Conservation (phyloP, 176 grass and related monocot genomes). For the Melocanna baccifera region DNA sequence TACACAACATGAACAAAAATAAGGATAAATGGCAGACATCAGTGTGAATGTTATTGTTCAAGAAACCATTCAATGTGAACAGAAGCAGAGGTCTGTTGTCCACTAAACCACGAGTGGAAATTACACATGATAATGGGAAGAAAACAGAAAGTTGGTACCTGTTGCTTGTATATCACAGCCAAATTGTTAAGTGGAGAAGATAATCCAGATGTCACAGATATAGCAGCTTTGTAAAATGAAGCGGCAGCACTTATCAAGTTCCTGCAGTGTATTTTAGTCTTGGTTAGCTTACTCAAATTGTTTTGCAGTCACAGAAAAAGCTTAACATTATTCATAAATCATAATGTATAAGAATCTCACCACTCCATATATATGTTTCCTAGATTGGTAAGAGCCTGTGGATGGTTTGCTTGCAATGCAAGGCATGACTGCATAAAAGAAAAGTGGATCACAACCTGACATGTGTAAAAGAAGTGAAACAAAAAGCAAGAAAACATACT, state of each 20-base stretch:
- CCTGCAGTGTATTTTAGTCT: constrained; percentile 44
- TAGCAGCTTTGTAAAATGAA: constrained; percentile 82
- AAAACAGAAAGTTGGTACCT: constrained; percentile 40
- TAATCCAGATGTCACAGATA: constrained; percentile 77
- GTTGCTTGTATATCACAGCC: constrained; percentile 92
- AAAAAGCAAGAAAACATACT: constrained; percentile 40
- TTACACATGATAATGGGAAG: background rate
- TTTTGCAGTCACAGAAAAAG: background rate
- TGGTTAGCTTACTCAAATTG: background rate
- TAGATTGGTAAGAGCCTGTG: constrained; percentile 84
- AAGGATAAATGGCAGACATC: background rate
- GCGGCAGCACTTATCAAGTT: constrained; percentile 65
- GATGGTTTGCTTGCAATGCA: constrained; percentile 79
- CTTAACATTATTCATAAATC: background rate
- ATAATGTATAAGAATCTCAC: constrained; percentile 38
- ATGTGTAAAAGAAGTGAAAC: constrained; percentile 9
- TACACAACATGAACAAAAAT: background rate
- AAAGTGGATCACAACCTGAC: constrained; percentile 26
- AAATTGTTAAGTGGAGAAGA: constrained; percentile 91
- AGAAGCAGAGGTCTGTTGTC: background rate
- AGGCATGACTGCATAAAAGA: constrained; percentile 65
- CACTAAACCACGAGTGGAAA: background rate
- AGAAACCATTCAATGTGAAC: background rate
- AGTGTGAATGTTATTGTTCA: background rate
- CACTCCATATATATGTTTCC: constrained; percentile 97